Evolutionary conservation across 331 rosid genomes (phyloP), one percentile per base, ranked within the genome.

Genomic region (Erythrophleum ivorense): DNA sequence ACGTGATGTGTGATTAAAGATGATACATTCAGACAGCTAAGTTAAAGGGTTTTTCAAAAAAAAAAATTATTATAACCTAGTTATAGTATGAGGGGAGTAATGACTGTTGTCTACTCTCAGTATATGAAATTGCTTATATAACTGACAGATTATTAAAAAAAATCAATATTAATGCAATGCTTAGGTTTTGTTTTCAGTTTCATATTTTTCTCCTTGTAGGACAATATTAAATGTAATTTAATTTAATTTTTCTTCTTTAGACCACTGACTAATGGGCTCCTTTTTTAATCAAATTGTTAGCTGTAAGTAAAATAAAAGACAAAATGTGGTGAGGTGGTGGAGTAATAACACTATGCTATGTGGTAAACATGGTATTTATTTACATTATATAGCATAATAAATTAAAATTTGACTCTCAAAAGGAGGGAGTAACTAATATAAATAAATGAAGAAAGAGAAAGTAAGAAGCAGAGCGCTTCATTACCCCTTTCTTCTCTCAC

Each of bases 181-280:
- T 48, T 9, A 48, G 1, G 45, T 63, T 63, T 36, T 36, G 48
- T 15, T 14, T 34, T 64, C 48, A 18, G 71, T 64, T 63, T 63
- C 70, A 14, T 41, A 13, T 15, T 33, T 34, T 16, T 36, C 24
- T 36, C 2, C 48, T 15, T 7, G 9, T n/a, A 68, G 73, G 53
- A 40, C 33, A 68, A 31, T 12, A 70, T 70, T 70, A 70, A 70
- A 11, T 70, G 75, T 70, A 21, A 46, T 70, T 70, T 21, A 46
- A 45, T 70, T 45, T 8, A 11, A 46, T 11, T 13, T 69, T 45
- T 46, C 57, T 21, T 70, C 19, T 70, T 70, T 70, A 12, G 57
- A 70, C 41, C 36, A 46, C 21, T 21, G 75, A 46, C 40, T 46
- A 52, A 29, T 46, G 75, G 57, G 5, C 45, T 21, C 58, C 75